Base-by-base conservation (phyloP, 75 land plant species). In the Pinus albicaulis region DNA sequence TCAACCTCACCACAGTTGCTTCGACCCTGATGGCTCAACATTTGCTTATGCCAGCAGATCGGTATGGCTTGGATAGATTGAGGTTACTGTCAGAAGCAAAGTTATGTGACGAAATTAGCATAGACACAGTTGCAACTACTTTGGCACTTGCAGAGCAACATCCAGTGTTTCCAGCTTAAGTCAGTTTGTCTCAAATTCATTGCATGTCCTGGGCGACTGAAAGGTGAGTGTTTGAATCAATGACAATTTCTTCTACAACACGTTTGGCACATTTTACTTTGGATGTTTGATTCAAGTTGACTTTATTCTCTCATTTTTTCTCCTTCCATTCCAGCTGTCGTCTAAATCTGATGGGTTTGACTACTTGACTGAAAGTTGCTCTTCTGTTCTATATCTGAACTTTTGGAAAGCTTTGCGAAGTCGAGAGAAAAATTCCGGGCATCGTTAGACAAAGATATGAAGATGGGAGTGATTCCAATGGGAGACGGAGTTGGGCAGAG, bases 81-180 rank as follows among this genome's bases (percentile, higher is more conserved):
- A 93, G 87, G 48, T 57, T 88, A 55, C 56, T 93, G 22, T 93
- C 95, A 59, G 95, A 93, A 77, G 78, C 95, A 58, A 90, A 91
- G 74, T 75, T 93, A 44, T 89, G 92, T 83, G 81, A 86, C 73
- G 81, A 81, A 57, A 74, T 93, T n/a, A 86, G 59, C 63, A 77
- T 78, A 63, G 89, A 90, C 64, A 93, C 92, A 17, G 96, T 90
- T 59, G 95, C 95, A 23, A 92, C 96, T 57, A 93, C 95, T 20
- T 86, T 93, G 74, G 88, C 95, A 17, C 84, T 93, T 20, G 95
- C 96, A 31, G 96, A 93, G 81, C 95, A 87, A 72, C 95, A 93
- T 62, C 82, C 82, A 86, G 22, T 95, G 95, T 58, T 63, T 76
- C 41, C 83, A 86, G 74, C 83, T 93, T 57, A 93, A 92, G 75